Conservation (phyloP, 257 asterid species). For the Scutellaria minor region DNA sequence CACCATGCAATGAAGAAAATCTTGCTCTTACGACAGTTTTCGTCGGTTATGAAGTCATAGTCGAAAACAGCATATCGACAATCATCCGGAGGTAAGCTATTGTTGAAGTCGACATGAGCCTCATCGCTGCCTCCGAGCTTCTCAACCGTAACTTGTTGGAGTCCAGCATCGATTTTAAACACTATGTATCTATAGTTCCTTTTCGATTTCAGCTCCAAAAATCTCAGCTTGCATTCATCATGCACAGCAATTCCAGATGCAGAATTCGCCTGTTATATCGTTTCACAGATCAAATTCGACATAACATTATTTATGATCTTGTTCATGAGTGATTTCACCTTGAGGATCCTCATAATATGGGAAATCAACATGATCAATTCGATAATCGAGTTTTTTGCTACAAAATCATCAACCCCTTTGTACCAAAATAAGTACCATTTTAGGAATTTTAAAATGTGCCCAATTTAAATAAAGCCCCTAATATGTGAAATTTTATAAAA, state of each 20-base stretch:
- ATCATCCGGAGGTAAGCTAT: slow-evolving; percentile 46
- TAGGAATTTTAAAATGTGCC: no score
- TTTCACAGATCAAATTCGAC: not conserved
- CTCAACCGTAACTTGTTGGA: slow-evolving; percentile 48
- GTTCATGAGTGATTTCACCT: not conserved
- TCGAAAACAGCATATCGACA: slow-evolving; percentile 57
- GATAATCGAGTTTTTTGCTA: no score
- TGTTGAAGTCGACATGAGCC: slow-evolving; percentile 39
- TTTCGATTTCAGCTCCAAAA: slow-evolving; percentile 55
- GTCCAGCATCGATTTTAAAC: slow-evolving; percentile 45
- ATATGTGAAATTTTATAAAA: no score
- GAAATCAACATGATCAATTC: not conserved
- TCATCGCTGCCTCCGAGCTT: slow-evolving; percentile 44
- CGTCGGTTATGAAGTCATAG: slow-evolving; percentile 54
- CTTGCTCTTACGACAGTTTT: slow-evolving; percentile 60
- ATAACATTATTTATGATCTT: not conserved
- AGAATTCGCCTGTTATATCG: slow-evolving; percentile 44
- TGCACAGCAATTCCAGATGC: slow-evolving; percentile 52
- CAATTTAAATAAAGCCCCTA: no score
- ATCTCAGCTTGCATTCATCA: slow-evolving; percentile 54
- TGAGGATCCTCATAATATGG: not conserved
- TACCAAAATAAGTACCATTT: no score
- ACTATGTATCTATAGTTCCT: slow-evolving; percentile 46
- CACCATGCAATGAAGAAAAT: slow-evolving; percentile 58
- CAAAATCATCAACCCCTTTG: no score